These are phyloP conservation scores for Asterionellopsis glacialis DNA, from an alignment of 108 stramenopile species.

Conservation along the genomic window DNA sequence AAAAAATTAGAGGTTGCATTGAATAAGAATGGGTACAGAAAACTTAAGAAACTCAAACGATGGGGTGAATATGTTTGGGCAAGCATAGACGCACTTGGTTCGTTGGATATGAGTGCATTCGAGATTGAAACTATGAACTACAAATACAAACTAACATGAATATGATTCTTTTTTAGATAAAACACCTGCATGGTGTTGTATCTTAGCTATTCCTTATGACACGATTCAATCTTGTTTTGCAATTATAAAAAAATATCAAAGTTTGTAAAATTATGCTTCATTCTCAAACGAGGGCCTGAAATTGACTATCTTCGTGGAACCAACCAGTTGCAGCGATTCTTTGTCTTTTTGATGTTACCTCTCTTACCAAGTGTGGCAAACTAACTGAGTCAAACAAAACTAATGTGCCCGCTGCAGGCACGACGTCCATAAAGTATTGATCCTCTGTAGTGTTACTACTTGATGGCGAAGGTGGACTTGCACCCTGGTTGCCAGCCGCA, in stretches of 20 bases:
- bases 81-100: too few relatives aligned
- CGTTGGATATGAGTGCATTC: too few relatives aligned
- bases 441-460: background rate
- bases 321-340: constrained; percentile 45
- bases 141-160: too few relatives aligned
- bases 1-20: constrained; percentile 22
- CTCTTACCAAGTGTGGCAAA: constrained; percentile 41
- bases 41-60: constrained; percentile 4
- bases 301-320: constrained; percentile 55
- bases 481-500: background rate
- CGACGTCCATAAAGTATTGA: constrained; percentile 20
- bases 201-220: too few relatives aligned
- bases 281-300: background rate
- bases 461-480: background rate
- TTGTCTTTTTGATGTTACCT: constrained; percentile 32
- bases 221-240: too few relatives aligned
- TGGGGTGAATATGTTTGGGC: background rate
- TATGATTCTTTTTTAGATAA: too few relatives aligned
- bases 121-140: too few relatives aligned
- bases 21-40: constrained; percentile 17
- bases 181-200: too few relatives aligned
- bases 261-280: too few relatives aligned
- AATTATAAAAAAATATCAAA: too few relatives aligned
- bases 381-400: constrained; percentile 55
- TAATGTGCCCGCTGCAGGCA: constrained; percentile 31